Conservation (phyloP, 108 stramenopile genomes). For the Cyclotella baltica region DNA sequence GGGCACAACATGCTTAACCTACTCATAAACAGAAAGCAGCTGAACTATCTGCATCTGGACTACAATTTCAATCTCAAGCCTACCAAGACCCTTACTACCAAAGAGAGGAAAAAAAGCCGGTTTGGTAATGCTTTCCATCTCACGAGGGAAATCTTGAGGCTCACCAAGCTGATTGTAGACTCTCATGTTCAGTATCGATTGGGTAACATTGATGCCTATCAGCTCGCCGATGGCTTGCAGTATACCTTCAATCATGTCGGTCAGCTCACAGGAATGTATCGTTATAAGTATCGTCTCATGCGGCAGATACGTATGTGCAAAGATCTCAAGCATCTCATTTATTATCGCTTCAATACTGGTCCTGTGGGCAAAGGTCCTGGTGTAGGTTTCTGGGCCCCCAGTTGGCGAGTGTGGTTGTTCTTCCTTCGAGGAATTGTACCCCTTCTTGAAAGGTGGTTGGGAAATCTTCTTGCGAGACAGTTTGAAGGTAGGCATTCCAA, state of each 20-base stretch:
- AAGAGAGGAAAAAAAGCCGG: slow-evolving; percentile 98
- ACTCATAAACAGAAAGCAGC: slow-evolving; percentile 97
- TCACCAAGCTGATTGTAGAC: slow-evolving; percentile 99
- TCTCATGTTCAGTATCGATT: slow-evolving; percentile 98
- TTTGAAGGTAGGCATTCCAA: slow-evolving; percentile 98
- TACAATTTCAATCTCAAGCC: slow-evolving; percentile 99
- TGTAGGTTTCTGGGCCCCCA: slow-evolving; percentile 99
- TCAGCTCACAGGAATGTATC: slow-evolving; percentile 99
- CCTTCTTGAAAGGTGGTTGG: slow-evolving; percentile 97
- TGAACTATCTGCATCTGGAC: slow-evolving; percentile 99
- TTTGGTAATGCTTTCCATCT: slow-evolving; percentile 98
- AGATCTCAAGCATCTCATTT: slow-evolving; percentile 99
- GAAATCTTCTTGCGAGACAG: slow-evolving; percentile 98
- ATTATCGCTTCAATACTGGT: slow-evolving; percentile 99
- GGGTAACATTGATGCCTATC: slow-evolving; percentile 99
- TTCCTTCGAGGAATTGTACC: slow-evolving; percentile 98
- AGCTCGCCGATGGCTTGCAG: slow-evolving; percentile 98
- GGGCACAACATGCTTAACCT: slow-evolving; percentile 99
- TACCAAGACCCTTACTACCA: slow-evolving; percentile 99
- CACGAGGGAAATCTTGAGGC: slow-evolving; percentile 96
- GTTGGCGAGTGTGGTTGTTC: slow-evolving; percentile 99
- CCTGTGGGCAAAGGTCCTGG: slow-evolving; percentile 99
- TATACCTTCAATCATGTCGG: slow-evolving; percentile 99
- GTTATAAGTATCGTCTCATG: slow-evolving; percentile 99
- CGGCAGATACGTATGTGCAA: slow-evolving; percentile 99